These are phyloP conservation scores for Fusarium newnesense DNA, from an alignment of 2,329 filamentous ascomycete genomes.

Conservation along the genomic window DNA sequence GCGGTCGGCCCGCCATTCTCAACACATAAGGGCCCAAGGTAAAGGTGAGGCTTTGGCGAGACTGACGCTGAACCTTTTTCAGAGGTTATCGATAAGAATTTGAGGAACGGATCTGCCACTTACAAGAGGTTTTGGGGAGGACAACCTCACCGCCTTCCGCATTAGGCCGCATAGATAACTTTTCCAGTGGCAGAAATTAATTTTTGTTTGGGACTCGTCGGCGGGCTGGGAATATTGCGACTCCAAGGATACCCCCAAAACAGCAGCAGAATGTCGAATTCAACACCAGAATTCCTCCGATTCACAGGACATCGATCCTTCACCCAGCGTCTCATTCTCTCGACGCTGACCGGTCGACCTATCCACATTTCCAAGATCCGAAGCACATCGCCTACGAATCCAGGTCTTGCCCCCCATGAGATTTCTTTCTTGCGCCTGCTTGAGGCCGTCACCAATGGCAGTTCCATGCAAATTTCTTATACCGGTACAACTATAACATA, in stretches of 20 bases:
- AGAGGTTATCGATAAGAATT: conserved; percentile 49
- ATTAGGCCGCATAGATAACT: conserved; percentile 10
- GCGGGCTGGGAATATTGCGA: conserved; percentile 33
- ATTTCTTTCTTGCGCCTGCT: conserved; percentile 95
- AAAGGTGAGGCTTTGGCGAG: conserved; percentile 9
- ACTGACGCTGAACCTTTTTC: conserved; percentile 40
- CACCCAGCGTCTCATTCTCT: conserved; percentile 83
- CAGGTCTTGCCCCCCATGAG: conserved; percentile 91
- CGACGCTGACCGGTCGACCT: conserved; percentile 89
- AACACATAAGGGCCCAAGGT: conserved; percentile 4
- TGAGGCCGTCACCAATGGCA: conserved; percentile 94
- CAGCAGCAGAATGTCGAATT: conserved; percentile 53
- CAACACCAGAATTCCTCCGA: conserved; percentile 68
- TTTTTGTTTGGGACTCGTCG: conserved; percentile 43
- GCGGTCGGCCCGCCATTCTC: conserved; percentile 51
- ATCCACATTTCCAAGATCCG: conserved; percentile 96
- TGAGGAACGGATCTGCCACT: conserved; percentile 16
- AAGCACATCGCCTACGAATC: conserved; percentile 83
- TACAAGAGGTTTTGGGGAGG: neutral
- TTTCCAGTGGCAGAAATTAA: conserved; percentile 51
- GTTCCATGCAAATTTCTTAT: conserved; percentile 93
- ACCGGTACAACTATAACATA: conserved; percentile 94
- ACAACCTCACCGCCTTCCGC: conserved; percentile 46
- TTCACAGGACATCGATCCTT: conserved; percentile 89
- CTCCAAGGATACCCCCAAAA: conserved; percentile 37